Conservation (phyloP, 2,329 filamentous ascomycete genomes). For the Calonectria honghensis region DNA sequence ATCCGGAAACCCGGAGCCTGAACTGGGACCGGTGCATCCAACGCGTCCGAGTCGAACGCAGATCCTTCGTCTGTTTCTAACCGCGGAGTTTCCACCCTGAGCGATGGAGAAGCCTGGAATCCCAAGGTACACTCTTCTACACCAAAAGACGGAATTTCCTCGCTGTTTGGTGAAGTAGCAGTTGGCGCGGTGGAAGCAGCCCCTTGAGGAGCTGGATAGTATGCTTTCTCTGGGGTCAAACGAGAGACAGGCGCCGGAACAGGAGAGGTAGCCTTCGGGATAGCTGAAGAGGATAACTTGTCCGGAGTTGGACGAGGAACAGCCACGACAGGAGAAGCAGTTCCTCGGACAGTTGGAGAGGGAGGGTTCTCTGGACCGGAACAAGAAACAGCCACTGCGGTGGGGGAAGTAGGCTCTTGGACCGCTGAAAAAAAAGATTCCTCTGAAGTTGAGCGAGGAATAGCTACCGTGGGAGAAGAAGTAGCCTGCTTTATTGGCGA, state of each 20-base stretch:
- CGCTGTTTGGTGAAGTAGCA: neutral
- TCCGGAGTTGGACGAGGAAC: neutral
- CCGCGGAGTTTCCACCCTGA: neutral
- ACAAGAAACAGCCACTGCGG: neutral
- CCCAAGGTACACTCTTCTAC: neutral
- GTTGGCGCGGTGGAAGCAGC: neutral
- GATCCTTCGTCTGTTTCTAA: neutral
- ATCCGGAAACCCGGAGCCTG: too few species aligned
- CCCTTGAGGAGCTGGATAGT: neutral
- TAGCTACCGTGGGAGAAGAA: neutral
- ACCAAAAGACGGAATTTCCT: neutral
- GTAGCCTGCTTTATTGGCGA: neutral
- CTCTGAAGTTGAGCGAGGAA: neutral
- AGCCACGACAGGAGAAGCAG: neutral
- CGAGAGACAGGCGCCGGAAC: neutral
- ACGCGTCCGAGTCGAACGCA: neutral
- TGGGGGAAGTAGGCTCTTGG: neutral
- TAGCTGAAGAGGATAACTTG: neutral
- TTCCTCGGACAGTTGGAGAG: neutral
- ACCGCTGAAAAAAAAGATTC: neutral
- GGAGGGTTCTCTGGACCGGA: neutral
- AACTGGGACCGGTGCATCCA: neutral
- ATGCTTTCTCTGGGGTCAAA: neutral
- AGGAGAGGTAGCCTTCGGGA: neutral
- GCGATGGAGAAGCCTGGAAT: neutral